Evolutionary conservation across 2,329 filamentous ascomycete genomes (phyloP).

Genomic region (Monilinia polystroma): DNA sequence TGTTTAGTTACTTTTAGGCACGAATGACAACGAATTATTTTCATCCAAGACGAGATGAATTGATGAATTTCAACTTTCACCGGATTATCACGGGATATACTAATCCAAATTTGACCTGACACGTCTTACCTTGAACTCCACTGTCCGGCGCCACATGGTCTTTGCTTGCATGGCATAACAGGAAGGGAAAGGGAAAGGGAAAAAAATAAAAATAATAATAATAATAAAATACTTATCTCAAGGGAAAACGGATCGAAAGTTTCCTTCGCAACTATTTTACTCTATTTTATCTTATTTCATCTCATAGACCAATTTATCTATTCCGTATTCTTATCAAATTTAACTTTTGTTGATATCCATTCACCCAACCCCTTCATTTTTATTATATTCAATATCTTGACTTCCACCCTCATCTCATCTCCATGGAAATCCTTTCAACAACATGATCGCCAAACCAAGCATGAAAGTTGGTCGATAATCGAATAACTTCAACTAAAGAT

Average conservation of each 20-base stretch:
- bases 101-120: conserved; percentile 21
- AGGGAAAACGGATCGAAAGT: neutral
- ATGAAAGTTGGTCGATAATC: conserved; percentile 13
- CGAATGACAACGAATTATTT: conserved; percentile 24
- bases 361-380: conserved; percentile 23
- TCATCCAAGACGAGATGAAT: conserved; percentile 12
- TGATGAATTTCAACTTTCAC: neutral
- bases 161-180: conserved; percentile 23
- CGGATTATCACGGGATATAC: conserved; percentile 12
- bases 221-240: no score
- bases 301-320: conserved; percentile 7
- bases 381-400: conserved; percentile 13
- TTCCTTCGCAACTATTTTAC: conserved; percentile 15
- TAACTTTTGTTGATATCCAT: conserved; percentile 17
- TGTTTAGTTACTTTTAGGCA: conserved; percentile 23
- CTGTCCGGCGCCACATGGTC: conserved; percentile 22
- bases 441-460: conserved; percentile 18
- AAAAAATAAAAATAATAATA: neutral
- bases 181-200: neutral
- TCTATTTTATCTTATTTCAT: neutral
- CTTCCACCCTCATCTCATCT: neutral
- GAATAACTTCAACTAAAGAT: neutral
- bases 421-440: conserved; percentile 16
- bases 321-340: conserved; percentile 10
- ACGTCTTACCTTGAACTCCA: conserved; percentile 24